These are phyloP conservation scores for Puya raimondii DNA, from an alignment of 176 grass and related monocot species.

Conservation along the genomic window DNA sequence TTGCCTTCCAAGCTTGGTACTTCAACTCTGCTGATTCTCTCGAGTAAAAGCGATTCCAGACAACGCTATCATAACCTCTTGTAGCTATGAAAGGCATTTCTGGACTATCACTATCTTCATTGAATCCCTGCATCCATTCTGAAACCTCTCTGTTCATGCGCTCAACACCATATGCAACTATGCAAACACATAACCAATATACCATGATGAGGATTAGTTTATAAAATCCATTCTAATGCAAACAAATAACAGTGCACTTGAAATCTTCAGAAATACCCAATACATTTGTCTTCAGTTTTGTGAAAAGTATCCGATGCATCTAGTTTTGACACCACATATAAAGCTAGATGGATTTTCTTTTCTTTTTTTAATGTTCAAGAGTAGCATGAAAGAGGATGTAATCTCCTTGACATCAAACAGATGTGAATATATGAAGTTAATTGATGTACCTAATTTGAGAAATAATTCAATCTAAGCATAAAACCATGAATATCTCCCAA, in stretches of 20 bases:
- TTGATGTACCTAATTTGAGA: no score
- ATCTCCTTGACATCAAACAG: no score
- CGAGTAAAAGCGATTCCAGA: conserved; percentile 83
- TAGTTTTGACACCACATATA: not conserved
- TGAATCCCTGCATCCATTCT: conserved; percentile 57
- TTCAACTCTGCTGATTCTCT: conserved; percentile 40
- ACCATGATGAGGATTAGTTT: not conserved
- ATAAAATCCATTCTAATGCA: not conserved
- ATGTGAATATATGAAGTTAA: no score
- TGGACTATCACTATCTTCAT: conserved; percentile 28
- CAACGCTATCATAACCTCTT: conserved; percentile 87
- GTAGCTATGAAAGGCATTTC: conserved; percentile 76
- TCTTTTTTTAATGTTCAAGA: no score
- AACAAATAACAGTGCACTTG: conserved; percentile 8
- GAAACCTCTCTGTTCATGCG: conserved; percentile 81
- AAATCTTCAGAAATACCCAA: not conserved
- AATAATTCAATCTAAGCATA: not conserved
- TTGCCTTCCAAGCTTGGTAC: conserved; percentile 37
- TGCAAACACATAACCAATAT: conserved; percentile 4
- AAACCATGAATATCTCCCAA: not conserved
- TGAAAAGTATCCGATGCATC: not conserved
- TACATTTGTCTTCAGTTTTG: not conserved
- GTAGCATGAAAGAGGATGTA: no score
- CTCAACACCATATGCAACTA: conserved; percentile 84
- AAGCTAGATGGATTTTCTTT: no score